A percentile compares a stretch with the other conserved stretches of the same genome.
Conservation (phyloP, 306 rosid genomes). For the Quercus ilex region DNA sequence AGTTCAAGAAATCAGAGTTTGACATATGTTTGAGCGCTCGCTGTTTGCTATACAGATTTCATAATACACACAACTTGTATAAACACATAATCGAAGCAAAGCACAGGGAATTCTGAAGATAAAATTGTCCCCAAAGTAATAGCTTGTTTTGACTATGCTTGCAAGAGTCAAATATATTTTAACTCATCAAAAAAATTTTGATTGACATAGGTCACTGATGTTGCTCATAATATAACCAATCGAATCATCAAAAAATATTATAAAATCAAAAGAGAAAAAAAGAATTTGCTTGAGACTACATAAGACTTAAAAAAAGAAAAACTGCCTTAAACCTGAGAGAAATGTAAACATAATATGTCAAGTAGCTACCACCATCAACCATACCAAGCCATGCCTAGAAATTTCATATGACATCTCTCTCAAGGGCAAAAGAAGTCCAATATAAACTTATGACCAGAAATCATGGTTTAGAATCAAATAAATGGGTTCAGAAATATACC, state of each 20-base stretch:
- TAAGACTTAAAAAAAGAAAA: neutral
- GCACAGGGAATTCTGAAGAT: neutral
- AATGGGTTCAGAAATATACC: conserved; percentile 48
- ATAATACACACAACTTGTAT: neutral
- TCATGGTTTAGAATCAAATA: neutral
- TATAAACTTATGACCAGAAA: neutral
- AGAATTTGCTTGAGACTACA: neutral
- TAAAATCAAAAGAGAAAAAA: neutral
- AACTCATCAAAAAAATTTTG: neutral
- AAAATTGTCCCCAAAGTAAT: neutral
- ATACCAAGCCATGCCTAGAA: neutral
- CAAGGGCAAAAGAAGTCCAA: neutral
- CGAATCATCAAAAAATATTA: neutral
- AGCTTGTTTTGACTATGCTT: neutral
- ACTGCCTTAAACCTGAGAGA: neutral
- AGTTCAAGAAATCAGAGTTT: neutral
- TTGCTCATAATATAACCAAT: neutral
- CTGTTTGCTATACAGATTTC: neutral
- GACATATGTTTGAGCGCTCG: neutral
- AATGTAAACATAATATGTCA: neutral
- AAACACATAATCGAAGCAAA: neutral
- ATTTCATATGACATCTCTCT: neutral
- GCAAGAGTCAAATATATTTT: neutral
- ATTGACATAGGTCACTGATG: neutral
- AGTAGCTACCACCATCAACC: neutral